A percentile compares a stretch with the other conserved stretches of the same genome.
Conservation (phyloP, 805 yeast genomes). For the Ogataea populi-albae region DNA sequence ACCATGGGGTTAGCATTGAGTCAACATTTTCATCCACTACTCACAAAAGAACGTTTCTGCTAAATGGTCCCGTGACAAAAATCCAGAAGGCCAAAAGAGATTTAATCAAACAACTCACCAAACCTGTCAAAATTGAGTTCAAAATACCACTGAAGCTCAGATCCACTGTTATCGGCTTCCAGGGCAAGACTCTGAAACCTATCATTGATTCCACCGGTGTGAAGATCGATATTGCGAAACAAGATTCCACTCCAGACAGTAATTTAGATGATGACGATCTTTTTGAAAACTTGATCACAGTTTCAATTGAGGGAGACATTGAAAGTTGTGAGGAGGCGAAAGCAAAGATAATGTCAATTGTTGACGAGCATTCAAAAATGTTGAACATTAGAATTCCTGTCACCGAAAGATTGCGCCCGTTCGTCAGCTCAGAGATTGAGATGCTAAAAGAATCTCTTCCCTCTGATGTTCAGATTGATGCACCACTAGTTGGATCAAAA, state of each 20-base stretch:
- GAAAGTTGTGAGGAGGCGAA: slow-evolving; percentile 81
- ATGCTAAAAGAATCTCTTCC: slow-evolving; percentile 17
- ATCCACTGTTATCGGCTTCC: slow-evolving; percentile 80
- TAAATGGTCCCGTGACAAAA: slow-evolving; percentile 68
- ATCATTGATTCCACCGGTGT: slow-evolving; percentile 66
- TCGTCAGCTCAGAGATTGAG: slow-evolving; percentile 36
- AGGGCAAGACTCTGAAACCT: slow-evolving; percentile 79
- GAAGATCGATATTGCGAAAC: slow-evolving; percentile 63
- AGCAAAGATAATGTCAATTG: slow-evolving; percentile 64
- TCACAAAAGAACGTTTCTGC: slow-evolving; percentile 76
- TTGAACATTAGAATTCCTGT: slow-evolving; percentile 51
- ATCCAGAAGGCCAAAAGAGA: slow-evolving; percentile 73
- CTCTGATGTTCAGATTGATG: slow-evolving; percentile 27
- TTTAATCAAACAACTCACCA: slow-evolving; percentile 70
- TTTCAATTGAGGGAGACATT: slow-evolving; percentile 76
- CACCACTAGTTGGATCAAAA: slow-evolving; percentile 34
- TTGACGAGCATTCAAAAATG: slow-evolving; percentile 67
- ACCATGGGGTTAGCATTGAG: slow-evolving; percentile 67
- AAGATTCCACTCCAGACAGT: slow-evolving; percentile 12
- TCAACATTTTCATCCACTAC: slow-evolving; percentile 75
- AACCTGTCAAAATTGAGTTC: slow-evolving; percentile 61
- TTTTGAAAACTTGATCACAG: slow-evolving; percentile 56
- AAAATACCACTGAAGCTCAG: slow-evolving; percentile 74
- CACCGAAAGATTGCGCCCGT: slow-evolving; percentile 41
- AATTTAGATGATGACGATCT: slow-evolving; percentile 47